Percentiles rank a stretch among this genome's conserved stretches.
phyloP scores from a whole-genome alignment of 345 rosid species.

The Eutrema japonicum region DNA sequence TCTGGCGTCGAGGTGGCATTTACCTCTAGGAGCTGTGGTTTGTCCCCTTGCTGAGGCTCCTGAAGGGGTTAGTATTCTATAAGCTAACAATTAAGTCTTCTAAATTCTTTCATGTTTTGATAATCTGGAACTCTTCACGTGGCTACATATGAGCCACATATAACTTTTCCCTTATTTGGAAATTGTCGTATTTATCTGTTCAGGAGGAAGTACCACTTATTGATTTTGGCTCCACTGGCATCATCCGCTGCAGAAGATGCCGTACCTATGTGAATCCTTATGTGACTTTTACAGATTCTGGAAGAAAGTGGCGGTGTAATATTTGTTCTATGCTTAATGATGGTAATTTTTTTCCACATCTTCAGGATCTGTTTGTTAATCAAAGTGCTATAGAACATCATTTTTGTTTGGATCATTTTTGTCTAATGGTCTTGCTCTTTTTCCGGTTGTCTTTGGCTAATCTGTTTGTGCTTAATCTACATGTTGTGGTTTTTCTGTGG shows the following conservation, averaged over 20 bases:
- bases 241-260: slow-evolving; percentile 97
- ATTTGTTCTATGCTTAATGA: slow-evolving; percentile 90
- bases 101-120: slow-evolving; percentile 10
- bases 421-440: background rate
- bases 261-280: slow-evolving; percentile 97
- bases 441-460: background rate
- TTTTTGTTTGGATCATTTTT: background rate
- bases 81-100: slow-evolving; percentile 11
- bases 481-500: background rate
- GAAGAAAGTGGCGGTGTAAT: slow-evolving; percentile 99
- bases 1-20: slow-evolving; percentile 95
- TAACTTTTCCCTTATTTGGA: slow-evolving; percentile 20
- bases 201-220: slow-evolving; percentile 95
- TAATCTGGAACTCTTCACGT: slow-evolving; percentile 4
- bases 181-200: slow-evolving; percentile 40
- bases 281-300: slow-evolving; percentile 88
- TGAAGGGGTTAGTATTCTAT: slow-evolving; percentile 71
- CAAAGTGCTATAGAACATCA: slow-evolving; percentile 3
- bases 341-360: slow-evolving; percentile 54
- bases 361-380: slow-evolving; percentile 1
- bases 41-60: slow-evolving; percentile 98
- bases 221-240: slow-evolving; percentile 84
- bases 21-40: slow-evolving; percentile 97
- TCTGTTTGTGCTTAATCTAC: slow-evolving; percentile 22
- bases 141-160: slow-evolving; percentile 15